Conservation (phyloP, 2,329 filamentous ascomycete species). For the Hypoxylon sp. region DNA sequence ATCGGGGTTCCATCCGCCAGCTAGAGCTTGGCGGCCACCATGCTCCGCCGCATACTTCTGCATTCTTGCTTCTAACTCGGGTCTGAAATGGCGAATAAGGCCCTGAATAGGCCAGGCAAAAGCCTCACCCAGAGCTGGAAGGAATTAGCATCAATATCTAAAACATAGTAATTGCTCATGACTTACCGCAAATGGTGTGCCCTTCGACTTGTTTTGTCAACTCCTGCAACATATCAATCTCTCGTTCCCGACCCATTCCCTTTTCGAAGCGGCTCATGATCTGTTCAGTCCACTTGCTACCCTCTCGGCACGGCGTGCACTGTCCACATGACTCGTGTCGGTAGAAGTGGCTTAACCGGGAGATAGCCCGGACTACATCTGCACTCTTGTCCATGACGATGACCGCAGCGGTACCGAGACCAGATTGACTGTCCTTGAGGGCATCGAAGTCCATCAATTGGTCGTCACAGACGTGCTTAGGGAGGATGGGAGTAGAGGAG, state of each 20-base stretch:
- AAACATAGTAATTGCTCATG: not conserved
- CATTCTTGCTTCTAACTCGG: slow-evolving; percentile 94
- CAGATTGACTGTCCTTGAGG: slow-evolving; percentile 96
- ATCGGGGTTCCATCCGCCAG: slow-evolving; percentile 89
- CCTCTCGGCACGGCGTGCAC: slow-evolving; percentile 99
- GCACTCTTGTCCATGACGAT: slow-evolving; percentile 99
- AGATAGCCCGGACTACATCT: slow-evolving; percentile 94
- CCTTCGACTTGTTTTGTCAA: slow-evolving; percentile 99
- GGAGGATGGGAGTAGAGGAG: slow-evolving; percentile 95
- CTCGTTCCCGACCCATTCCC: slow-evolving; percentile 87
- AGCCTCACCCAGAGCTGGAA: slow-evolving; percentile 87
- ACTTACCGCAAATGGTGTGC: slow-evolving; percentile 95
- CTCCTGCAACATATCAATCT: slow-evolving; percentile 99
- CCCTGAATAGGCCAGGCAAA: slow-evolving; percentile 99
- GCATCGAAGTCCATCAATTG: slow-evolving; percentile 99
- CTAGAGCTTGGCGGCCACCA: slow-evolving; percentile 78
- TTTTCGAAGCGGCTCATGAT: slow-evolving; percentile 98
- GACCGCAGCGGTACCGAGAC: slow-evolving; percentile 96
- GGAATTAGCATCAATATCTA: slow-evolving; percentile 49
- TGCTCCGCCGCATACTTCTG: slow-evolving; percentile 80
- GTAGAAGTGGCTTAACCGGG: slow-evolving; percentile 95
- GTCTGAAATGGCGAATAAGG: slow-evolving; percentile 97
- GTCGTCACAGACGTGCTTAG: slow-evolving; percentile 90
- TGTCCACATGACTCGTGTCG: slow-evolving; percentile 98
- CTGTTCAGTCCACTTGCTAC: slow-evolving; percentile 98